Evolutionary conservation across 2,329 filamentous ascomycete genomes (phyloP), one percentile per base, ranked within the genome.

Genomic region (Arthrobotrys sphaeroides): DNA sequence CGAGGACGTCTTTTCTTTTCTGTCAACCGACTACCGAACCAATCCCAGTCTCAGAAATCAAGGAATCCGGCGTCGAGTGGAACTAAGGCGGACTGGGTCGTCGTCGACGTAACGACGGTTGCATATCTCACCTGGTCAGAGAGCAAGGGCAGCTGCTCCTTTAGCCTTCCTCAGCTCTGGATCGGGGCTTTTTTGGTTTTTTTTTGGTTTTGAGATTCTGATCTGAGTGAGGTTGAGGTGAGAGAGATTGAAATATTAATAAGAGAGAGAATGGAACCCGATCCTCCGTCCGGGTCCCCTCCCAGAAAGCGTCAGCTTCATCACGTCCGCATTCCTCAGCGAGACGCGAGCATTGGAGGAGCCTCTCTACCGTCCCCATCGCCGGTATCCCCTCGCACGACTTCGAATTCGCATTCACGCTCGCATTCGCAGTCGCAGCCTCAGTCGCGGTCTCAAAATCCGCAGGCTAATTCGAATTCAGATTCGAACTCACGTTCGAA

Each of bases 331-430:
- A 75, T 75, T 64, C 72, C 72, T 42, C 55, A 59, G 47, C 55
- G 72, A 47, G 72, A 75, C 57, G 72, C 72, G 64, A 75, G 72
- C 72, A 69, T 75, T 60, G 72, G 64, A 33, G 61, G 70, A 22
- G 61, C 24, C 16, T 51, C 40, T 33, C 43, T 40, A 7, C 43
- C 57, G 9, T 33, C 42, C 16, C 38, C 49, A 7, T 57, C 36
- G 16, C 45, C 55, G 28, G n/a, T n/a, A n/a, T 43, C 57, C 5
- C 49, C 51, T n/a, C 40, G 57, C 24, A 49, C 47, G 47, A 55
- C 33, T 51, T 22, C 36, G n/a, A 26, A 36, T 55, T 22, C 49
- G 13, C 28, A 36, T 55, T 22, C 40, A 12, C 16, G 22, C 22
- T 55, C 51, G 28, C 51, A 55, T n/a, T n/a, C n/a, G n/a, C n/a